Conservation (phyloP, 2,329 filamentous ascomycete genomes). For the Chaetomium olivaceum region DNA sequence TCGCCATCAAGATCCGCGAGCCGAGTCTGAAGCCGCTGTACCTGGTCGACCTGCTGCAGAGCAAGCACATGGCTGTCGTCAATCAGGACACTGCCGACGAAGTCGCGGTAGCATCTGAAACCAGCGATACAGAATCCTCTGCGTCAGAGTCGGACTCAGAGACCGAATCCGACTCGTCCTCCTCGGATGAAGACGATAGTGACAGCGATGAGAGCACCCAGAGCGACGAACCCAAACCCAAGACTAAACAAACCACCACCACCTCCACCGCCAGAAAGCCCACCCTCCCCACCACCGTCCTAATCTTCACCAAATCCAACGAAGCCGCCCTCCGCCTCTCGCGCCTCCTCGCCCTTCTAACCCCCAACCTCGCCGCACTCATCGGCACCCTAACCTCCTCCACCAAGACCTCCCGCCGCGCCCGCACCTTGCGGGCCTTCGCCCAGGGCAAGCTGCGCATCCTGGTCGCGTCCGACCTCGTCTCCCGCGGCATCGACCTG, state of each 20-base stretch:
- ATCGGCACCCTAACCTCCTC: constrained; percentile 77
- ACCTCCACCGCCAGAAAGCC: constrained; percentile 10
- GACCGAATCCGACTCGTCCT: constrained; percentile 35
- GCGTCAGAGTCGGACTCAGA: constrained; percentile 35
- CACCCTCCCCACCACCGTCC: constrained; percentile 49
- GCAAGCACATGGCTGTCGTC: constrained; percentile 48
- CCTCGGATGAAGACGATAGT: constrained; percentile 23
- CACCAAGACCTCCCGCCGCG: constrained; percentile 69
- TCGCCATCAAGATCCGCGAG: constrained; percentile 67
- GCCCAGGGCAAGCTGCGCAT: constrained; percentile 63
- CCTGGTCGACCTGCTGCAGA: constrained; percentile 72
- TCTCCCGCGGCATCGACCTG: constrained; percentile 85
- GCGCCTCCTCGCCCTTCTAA: constrained; percentile 70
- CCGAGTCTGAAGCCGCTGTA: constrained; percentile 77
- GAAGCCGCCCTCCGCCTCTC: constrained; percentile 85
- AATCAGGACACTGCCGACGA: constrained; percentile 37
- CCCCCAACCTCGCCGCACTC: constrained; percentile 55
- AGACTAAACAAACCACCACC: constrained; percentile 22
- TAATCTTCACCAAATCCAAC: constrained; percentile 91
- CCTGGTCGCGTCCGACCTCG: constrained; percentile 89
- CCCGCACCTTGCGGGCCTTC: constrained; percentile 69
- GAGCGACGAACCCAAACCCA: constrained; percentile 28
- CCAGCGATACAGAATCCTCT: constrained; percentile 35
- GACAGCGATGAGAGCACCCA: constrained; percentile 15
- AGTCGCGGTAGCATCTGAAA: constrained; percentile 38